Conservation (phyloP, 1,139 yeast species). For the Lodderomyces oxycetoniae region DNA sequence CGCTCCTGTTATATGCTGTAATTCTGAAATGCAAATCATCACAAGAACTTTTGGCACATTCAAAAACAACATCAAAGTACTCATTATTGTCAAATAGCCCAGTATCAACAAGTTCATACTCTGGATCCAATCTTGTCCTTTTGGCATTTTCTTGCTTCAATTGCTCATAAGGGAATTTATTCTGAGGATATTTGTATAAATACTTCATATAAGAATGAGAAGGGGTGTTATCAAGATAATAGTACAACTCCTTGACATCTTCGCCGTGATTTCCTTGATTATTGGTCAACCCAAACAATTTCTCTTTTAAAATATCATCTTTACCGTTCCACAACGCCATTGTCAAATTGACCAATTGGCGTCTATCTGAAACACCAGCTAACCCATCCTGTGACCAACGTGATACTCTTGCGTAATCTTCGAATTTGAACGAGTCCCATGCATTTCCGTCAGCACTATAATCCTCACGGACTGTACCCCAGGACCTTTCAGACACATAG, state of each 20-base stretch:
- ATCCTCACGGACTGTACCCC: slow-evolving; percentile 95
- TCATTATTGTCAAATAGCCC: slow-evolving; percentile 73
- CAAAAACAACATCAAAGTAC: slow-evolving; percentile 87
- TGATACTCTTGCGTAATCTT: slow-evolving; percentile 80
- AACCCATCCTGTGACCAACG: slow-evolving; percentile 98
- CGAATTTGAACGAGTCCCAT: slow-evolving; percentile 89
- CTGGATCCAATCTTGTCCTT: slow-evolving; percentile 59
- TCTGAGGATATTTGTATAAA: slow-evolving; percentile 87
- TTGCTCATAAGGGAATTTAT: slow-evolving; percentile 76
- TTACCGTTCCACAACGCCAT: slow-evolving; percentile 91
- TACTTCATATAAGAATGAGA: slow-evolving; percentile 92
- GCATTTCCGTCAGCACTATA: slow-evolving; percentile 87
- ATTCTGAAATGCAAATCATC: slow-evolving; percentile 78
- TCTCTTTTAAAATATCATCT: slow-evolving; percentile 82
- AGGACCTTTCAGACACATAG: slow-evolving; percentile 82
- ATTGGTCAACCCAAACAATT: slow-evolving; percentile 84
- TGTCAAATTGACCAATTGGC: slow-evolving; percentile 70
- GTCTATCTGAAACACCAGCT: slow-evolving; percentile 87
- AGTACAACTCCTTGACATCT: slow-evolving; percentile 81
- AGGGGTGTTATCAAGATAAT: slow-evolving; percentile 88
- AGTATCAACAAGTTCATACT: slow-evolving; percentile 73
- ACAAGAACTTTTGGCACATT: slow-evolving; percentile 85
- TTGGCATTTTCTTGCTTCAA: slow-evolving; percentile 66
- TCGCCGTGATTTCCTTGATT: slow-evolving; percentile 96
- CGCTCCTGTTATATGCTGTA: slow-evolving; percentile 85